Conservation (phyloP, 73 alveolate genomes). For the Breviolum minutum region DNA sequence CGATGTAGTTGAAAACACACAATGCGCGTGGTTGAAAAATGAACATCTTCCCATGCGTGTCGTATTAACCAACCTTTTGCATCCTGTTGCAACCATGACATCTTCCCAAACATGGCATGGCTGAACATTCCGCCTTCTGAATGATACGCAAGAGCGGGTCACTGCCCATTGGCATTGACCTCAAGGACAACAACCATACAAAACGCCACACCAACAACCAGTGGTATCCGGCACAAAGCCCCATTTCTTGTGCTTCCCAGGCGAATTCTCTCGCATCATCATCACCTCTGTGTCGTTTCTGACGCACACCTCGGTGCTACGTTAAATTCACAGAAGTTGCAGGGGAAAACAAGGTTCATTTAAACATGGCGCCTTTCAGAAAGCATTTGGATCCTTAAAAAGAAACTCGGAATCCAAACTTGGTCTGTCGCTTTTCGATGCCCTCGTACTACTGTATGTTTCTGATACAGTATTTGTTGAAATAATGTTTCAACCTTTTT, state of each 20-base stretch:
- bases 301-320: conserved; percentile 59
- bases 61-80: no score
- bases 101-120: no score
- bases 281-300: conserved; percentile 81
- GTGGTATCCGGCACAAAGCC: background rate
- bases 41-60: no score
- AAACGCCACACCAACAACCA: background rate
- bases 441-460: no score
- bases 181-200: background rate
- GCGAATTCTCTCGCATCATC: conserved; percentile 84
- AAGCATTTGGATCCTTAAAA: background rate
- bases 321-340: background rate
- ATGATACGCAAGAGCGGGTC: conserved; percentile 85
- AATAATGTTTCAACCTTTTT: no score
- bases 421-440: no score
- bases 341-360: background rate
- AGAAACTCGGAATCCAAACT: background rate
- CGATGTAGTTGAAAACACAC: no score
- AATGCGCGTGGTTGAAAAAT: no score
- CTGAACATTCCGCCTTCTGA: conserved; percentile 15
- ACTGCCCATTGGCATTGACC: conserved; percentile 94
- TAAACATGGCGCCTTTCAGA: background rate
- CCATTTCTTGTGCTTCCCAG: background rate
- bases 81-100: no score
- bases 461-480: no score